These are phyloP conservation scores for Pyrenophora teres DNA, from an alignment of 2,329 filamentous ascomycete species.

Conservation along the genomic window DNA sequence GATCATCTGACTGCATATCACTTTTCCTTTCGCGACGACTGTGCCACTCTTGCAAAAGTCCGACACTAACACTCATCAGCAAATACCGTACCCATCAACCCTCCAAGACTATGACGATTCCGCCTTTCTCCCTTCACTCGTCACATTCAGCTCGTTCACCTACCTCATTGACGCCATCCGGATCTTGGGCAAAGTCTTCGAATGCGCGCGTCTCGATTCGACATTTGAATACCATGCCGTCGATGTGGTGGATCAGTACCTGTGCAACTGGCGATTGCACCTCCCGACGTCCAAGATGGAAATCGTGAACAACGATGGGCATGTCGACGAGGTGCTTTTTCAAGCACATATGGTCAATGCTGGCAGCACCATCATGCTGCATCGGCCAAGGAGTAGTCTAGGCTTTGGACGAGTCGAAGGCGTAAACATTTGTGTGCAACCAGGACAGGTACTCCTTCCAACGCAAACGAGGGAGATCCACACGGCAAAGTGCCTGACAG, in stretches of 20 bases:
- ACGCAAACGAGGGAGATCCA: constrained; percentile 62
- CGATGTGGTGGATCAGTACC: constrained; percentile 62
- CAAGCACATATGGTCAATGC: constrained; percentile 79
- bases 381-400: constrained; percentile 51
- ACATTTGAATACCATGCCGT: constrained; percentile 53
- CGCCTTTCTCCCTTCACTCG: constrained; percentile 68
- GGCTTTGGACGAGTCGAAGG: constrained; percentile 45
- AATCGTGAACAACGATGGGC: constrained; percentile 68
- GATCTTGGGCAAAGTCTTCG: constrained; percentile 77
- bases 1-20: constrained; percentile 4
- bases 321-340: constrained; percentile 86
- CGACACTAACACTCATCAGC: constrained; percentile 21
- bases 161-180: constrained; percentile 82
- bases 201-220: constrained; percentile 46
- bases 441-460: constrained; percentile 57
- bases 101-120: constrained; percentile 81
- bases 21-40: not conserved
- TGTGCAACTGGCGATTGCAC: constrained; percentile 79
- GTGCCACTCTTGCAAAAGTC: not conserved
- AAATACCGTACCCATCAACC: constrained; percentile 51
- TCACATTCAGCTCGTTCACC: constrained; percentile 79
- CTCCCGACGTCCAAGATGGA: constrained; percentile 74
- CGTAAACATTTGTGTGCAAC: constrained; percentile 68
- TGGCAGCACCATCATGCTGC: constrained; percentile 48
- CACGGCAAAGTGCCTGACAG: constrained; percentile 78